Evolutionary conservation across 148 eudicot species (phyloP), one percentile per base, ranked within the genome.

Genomic region (Silene conica): DNA sequence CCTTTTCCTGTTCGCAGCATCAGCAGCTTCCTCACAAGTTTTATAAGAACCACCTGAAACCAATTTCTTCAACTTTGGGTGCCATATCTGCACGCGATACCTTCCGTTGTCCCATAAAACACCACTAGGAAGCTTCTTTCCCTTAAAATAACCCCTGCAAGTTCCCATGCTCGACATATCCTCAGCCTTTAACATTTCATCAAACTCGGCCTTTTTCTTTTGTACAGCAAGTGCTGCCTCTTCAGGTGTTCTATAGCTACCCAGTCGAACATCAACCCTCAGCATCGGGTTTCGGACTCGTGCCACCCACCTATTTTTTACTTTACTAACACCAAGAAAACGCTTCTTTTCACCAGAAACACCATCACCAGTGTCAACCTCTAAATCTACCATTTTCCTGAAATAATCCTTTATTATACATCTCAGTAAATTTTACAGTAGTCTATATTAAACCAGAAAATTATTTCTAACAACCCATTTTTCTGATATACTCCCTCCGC

Each of bases 221-320:
- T 73, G 70, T 14, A 25, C 62, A 63, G 71, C 80, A 74, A 68
- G 26, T 19, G 63, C 78, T 57, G 78, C 84, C 48, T 63, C 71
- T n/a, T 54, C 68, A 8, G 34, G 57, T 6, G 45, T 70, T n/a
- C 58, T 25, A 63, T 54, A 74, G 19, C 22, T 2, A 18, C 69
- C 50, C 69, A 65, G 34, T n/a, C 2, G 3, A 38, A 74, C 82
- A 54, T 15, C 22, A 28, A 15, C 43, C 9, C 20, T 28, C 45
- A 13, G 43, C 45, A 23, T 14, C 45, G 45, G 45, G 57, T 69
- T 73, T 77, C 74, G 58, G 54, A 70, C 73, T 63, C 61, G 55
- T 19, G 74, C 81, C 19, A 25, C 46, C 68, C 63, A 79, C 56
- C 46, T 79, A 43, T 70, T 61, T 9, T 12, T 59, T 46, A 6